Conservation (phyloP, 768 basidiomycete species). For the Lactifluus pinguis region DNA sequence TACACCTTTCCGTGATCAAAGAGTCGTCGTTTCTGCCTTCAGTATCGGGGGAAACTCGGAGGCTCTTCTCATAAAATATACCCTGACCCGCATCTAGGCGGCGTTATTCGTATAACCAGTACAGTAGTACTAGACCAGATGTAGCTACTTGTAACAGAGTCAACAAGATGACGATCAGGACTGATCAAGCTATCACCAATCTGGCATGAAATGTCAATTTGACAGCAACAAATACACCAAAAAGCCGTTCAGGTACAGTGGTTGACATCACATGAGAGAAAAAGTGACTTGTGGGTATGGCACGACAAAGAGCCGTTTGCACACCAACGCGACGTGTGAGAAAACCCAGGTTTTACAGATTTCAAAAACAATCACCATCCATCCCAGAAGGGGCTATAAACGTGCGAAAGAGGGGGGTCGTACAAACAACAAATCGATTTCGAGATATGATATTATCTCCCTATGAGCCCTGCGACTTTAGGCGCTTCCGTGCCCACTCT, state of each 20-base stretch:
- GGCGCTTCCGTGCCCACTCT: slow-evolving; percentile 45
- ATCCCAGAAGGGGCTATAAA: not conserved
- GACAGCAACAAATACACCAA: not conserved
- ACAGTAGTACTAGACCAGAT: no score
- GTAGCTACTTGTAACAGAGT: no score
- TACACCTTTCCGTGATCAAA: slow-evolving; percentile 23
- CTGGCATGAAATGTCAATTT: not conserved
- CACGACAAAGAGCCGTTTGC: not conserved
- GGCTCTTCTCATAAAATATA: no score
- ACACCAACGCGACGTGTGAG: not conserved
- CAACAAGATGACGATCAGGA: not conserved
- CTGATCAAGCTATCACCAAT: not conserved
- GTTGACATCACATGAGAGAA: not conserved
- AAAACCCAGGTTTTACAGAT: not conserved
- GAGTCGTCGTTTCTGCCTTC: slow-evolving; percentile 27
- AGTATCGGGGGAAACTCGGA: slow-evolving; percentile 17
- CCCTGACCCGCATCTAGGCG: no score
- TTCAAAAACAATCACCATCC: not conserved
- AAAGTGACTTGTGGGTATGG: no score
- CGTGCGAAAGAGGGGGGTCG: not conserved
- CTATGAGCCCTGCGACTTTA: slow-evolving; percentile 18
- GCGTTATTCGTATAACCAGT: no score
- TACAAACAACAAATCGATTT: not conserved
- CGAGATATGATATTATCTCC: not conserved
- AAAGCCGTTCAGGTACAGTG: not conserved